phyloP scores from a whole-genome alignment of 345 rosid genomes.

The Ceriops zippeliana region DNA sequence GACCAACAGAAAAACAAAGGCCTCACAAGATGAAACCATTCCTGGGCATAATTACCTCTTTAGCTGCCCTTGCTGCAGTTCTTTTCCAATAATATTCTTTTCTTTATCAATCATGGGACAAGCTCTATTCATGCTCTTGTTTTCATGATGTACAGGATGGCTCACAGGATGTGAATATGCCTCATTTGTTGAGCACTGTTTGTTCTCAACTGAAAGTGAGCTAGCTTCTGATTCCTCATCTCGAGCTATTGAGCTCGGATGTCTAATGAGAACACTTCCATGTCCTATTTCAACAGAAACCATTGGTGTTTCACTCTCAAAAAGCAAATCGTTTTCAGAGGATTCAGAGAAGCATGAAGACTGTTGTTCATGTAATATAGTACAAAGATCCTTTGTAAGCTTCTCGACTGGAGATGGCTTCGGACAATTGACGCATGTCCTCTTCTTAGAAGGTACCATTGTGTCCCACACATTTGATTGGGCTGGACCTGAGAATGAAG shows the following conservation, averaged over 20 bases:
- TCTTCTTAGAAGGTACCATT: constrained; percentile 79
- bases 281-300: constrained; percentile 97
- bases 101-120: constrained; percentile 31
- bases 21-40: not conserved
- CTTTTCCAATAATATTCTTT: constrained; percentile 40
- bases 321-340: constrained; percentile 90
- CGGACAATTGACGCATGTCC: constrained; percentile 78
- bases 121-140: constrained; percentile 29
- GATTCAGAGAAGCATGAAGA: constrained; percentile 83
- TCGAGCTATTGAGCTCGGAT: constrained; percentile 74
- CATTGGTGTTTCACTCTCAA: constrained; percentile 86
- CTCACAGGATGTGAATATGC: constrained; percentile 52
- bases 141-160: constrained; percentile 41
- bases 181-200: constrained; percentile 44
- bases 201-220: constrained; percentile 86
- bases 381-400: constrained; percentile 80
- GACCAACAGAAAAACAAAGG: not conserved
- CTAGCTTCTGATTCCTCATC: constrained; percentile 99
- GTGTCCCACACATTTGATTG: constrained; percentile 90
- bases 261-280: constrained; percentile 84
- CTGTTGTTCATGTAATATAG: constrained; percentile 90
- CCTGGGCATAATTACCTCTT: constrained; percentile 47
- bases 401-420: constrained; percentile 88
- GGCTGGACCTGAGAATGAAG: constrained; percentile 59
- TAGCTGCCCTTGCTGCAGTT: constrained; percentile 51